These are phyloP conservation scores for Tetracentron sinense DNA, from an alignment of 164 flowering plant genomes.

Conservation along the genomic window DNA sequence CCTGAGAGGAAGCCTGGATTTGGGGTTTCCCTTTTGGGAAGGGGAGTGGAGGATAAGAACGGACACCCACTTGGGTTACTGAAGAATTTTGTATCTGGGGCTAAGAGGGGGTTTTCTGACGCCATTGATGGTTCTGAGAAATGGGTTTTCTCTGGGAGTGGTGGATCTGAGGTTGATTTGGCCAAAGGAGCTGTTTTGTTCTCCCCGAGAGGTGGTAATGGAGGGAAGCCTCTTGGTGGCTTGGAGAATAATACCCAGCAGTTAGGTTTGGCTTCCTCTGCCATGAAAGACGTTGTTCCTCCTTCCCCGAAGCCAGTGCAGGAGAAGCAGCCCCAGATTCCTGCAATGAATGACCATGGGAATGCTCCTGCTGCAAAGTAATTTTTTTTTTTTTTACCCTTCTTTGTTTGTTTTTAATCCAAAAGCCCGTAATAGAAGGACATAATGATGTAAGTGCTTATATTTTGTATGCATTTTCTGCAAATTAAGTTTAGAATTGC, in stretches of 20 bases:
- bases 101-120: slow-evolving; percentile 72
- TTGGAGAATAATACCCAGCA: slow-evolving; percentile 24
- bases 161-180: slow-evolving; percentile 46
- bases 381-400: slow-evolving; percentile 2
- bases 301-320: slow-evolving; percentile 29
- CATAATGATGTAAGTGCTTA: background rate
- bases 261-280: slow-evolving; percentile 15
- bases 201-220: slow-evolving; percentile 42
- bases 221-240: slow-evolving; percentile 28
- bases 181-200: slow-evolving; percentile 35
- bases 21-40: slow-evolving; percentile 16
- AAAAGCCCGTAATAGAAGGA: no score
- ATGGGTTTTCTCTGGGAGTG: slow-evolving; percentile 59
- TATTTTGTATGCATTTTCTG: background rate
- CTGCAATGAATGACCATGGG: slow-evolving; percentile 37
- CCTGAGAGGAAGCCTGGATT: slow-evolving; percentile 42
- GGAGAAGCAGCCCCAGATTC: slow-evolving; percentile 51
- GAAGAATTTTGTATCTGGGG: slow-evolving; percentile 51
- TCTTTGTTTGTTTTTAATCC: no score
- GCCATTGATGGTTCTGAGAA: slow-evolving; percentile 54
- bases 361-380: slow-evolving; percentile 64
- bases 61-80: slow-evolving; percentile 17
- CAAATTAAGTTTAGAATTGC: background rate
- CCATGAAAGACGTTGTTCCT: slow-evolving; percentile 28
- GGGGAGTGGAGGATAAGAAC: slow-evolving; percentile 25